A percentile compares a stretch with the other conserved stretches of the same genome.
phyloP scores from a whole-genome alignment of 176 grass and related monocot genomes.

The Carex myosuroides region DNA sequence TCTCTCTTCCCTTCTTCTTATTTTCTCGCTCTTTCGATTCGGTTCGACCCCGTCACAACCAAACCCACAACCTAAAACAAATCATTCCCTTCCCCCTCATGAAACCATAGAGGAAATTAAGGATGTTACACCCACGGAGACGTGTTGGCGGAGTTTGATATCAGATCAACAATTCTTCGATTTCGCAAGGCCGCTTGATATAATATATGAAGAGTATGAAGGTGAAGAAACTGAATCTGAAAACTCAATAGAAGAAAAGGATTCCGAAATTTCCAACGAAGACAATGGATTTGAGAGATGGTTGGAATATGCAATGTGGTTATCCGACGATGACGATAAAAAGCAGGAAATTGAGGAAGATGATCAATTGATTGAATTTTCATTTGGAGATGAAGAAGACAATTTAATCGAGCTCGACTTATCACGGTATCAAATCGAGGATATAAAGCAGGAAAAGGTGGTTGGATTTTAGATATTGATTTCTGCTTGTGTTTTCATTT shows the following conservation, averaged over 20 bases:
- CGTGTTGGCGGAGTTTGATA: neutral
- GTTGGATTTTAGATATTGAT: neutral
- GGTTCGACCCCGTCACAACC: neutral
- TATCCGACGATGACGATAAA: neutral
- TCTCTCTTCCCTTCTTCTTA: constrained; percentile 18
- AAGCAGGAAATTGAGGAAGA: constrained; percentile 10
- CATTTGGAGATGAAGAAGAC: constrained; percentile 19
- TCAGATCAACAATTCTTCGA: constrained; percentile 6
- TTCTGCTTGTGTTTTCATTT: neutral
- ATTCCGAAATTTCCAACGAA: neutral
- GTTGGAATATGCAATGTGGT: constrained; percentile 6
- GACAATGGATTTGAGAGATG: constrained; percentile 4
- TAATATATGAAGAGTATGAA: constrained; percentile 25
- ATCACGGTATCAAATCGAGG: neutral
- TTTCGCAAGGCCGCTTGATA: constrained; percentile 15
- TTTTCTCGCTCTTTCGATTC: constrained; percentile 10
- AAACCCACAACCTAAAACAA: neutral
- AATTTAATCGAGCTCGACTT: constrained; percentile 27
- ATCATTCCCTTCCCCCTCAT: neutral
- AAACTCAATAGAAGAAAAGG: neutral
- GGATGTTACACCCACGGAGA: neutral
- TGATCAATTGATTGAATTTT: constrained; percentile 14
- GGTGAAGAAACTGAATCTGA: constrained; percentile 7
- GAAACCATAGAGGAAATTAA: neutral
- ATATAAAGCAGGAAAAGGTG: neutral